phyloP scores from a whole-genome alignment of 129 eudicot species.

The Daucus carota region DNA sequence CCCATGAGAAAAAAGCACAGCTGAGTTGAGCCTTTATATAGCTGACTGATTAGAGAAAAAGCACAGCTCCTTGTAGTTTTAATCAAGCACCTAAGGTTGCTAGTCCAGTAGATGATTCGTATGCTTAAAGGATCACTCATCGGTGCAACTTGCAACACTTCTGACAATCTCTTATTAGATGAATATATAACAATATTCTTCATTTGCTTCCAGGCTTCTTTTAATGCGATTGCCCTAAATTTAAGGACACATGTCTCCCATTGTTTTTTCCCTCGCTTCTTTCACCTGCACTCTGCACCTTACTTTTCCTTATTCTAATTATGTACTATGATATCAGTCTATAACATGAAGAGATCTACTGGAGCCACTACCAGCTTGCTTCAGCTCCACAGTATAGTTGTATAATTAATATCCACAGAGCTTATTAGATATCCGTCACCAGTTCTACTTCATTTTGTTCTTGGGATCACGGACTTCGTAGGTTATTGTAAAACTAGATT shows the following conservation, averaged over 20 bases:
- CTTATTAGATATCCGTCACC: too few species aligned
- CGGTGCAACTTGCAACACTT: conserved; percentile 16
- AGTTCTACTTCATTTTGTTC: too few species aligned
- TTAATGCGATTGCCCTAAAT: not conserved
- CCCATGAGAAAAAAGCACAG: conserved; percentile 14
- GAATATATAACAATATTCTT: not conserved
- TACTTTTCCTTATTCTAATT: not conserved
- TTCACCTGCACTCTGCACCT: not conserved
- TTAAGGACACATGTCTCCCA: conserved; percentile 1
- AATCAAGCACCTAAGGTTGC: conserved; percentile 7
- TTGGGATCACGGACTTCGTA: too few species aligned
- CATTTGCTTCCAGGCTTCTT: not conserved
- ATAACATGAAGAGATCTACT: not conserved
- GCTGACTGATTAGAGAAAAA: conserved; percentile 9
- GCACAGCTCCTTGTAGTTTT: conserved; percentile 1
- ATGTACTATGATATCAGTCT: not conserved
- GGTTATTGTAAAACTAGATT: too few species aligned
- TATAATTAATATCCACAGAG: too few species aligned
- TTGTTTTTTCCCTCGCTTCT: not conserved
- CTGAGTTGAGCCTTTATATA: conserved; percentile 33
- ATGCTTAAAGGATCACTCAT: conserved; percentile 21
- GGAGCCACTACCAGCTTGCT: not conserved
- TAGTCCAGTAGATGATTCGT: conserved; percentile 16
- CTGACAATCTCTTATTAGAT: conserved; percentile 1
- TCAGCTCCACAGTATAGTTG: not conserved